Evolutionary conservation across 352 stramenopile genomes (phyloP), one percentile per base, ranked within the genome.

Genomic region (Pythium insidiosum): DNA sequence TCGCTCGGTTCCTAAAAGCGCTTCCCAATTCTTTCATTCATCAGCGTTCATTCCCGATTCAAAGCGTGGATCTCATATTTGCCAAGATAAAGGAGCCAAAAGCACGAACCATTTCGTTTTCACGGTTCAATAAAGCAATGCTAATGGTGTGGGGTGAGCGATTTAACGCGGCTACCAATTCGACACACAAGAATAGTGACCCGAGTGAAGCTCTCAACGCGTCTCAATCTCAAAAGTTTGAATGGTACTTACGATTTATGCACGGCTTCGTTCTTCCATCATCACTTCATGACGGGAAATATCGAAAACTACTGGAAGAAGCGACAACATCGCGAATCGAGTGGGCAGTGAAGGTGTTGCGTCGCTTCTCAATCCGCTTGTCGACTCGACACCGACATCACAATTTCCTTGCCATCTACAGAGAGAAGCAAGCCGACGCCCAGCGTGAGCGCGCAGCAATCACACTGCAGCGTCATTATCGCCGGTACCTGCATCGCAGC

Each of bases 31-130:
- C 42, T 21, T 86, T 88, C 22, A 69, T 88, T 22, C 61, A 83
- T 50, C 73, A 76, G 38, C 61, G 56, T 15, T 54, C 59, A 11
- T 88, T 85, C 35, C 63, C 73, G 12, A 56, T 60, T 20, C 73
- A 87, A 30, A 73, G 59, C 3, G 56, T 66, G 0, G 76, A 88
- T 31, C 36, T 85, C 12, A 70, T 84, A 15, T 88, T 88, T 28
- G 56, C 67, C 3, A 85, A 86, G 38, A 81, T 87, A 68, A 85
- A 87, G 29, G 73, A 88, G 7, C 76, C 73, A 0, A 84, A 84
- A 40, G 58, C 73, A 6, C 60, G 75, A 18, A 66, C 65, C 0
- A 81, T 88, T 10, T 63, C 68, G 6, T 87, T 85, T 18, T 35
- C 44, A 1, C 63, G 68, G 30, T 88, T 87, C 43, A 86, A 69